These are phyloP conservation scores for Mycena pura DNA, from an alignment of 768 basidiomycete genomes.

Conservation along the genomic window DNA sequence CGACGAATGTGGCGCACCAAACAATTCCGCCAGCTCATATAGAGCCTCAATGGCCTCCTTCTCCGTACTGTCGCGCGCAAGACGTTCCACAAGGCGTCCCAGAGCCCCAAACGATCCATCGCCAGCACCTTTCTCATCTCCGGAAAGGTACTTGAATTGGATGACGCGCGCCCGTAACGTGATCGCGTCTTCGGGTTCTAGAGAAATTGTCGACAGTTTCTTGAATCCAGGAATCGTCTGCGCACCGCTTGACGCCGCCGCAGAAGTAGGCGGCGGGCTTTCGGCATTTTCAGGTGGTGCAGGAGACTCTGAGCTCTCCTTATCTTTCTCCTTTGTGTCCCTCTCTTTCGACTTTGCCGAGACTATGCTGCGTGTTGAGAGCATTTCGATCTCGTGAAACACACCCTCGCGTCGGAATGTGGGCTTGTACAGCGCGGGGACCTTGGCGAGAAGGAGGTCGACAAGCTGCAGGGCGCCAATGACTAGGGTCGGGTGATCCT, in stretches of 20 bases:
- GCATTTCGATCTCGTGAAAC: conserved; percentile 87
- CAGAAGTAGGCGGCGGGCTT: conserved; percentile 42
- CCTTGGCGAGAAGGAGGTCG: conserved; percentile 85
- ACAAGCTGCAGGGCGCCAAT: conserved; percentile 92
- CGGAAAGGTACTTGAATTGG: conserved; percentile 77
- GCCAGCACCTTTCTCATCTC: conserved; percentile 60
- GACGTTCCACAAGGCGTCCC: conserved; percentile 65
- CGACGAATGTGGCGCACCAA: conserved; percentile 75
- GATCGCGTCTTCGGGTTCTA: conserved; percentile 90
- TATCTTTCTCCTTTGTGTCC: conserved; percentile 48
- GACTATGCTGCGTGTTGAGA: conserved; percentile 70
- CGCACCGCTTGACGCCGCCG: conserved; percentile 36
- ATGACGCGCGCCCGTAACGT: conserved; percentile 92
- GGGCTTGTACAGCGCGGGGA: conserved; percentile 84
- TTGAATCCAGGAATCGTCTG: conserved; percentile 68
- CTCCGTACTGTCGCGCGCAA: conserved; percentile 68
- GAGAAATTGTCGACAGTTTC: conserved; percentile 68
- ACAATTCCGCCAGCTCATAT: conserved; percentile 79
- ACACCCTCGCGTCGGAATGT: conserved; percentile 95
- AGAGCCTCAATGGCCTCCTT: conserved; percentile 67
- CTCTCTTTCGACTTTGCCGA: conserved; percentile 48
- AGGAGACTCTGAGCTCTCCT: conserved; percentile 46
- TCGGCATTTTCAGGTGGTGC: conserved; percentile 48
- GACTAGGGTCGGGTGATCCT: conserved; percentile 87
- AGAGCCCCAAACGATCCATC: conserved; percentile 72